These are phyloP conservation scores for Xylariaceae sp. DNA, from an alignment of 2,329 filamentous ascomycete genomes.

Conservation along the genomic window DNA sequence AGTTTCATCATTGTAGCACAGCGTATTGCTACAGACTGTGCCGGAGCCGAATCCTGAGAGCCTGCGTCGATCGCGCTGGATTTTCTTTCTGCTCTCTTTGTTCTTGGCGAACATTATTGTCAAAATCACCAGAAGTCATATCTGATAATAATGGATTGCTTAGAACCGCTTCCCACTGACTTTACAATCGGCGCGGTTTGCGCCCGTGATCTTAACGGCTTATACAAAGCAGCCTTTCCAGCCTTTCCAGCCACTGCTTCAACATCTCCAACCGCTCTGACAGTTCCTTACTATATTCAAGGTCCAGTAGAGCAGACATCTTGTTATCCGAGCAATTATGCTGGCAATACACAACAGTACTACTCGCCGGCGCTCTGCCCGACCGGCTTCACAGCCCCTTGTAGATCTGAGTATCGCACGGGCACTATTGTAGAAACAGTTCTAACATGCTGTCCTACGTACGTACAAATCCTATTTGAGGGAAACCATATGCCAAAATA, in stretches of 20 bases:
- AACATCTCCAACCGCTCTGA: too few relatives aligned
- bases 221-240: neutral
- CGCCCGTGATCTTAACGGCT: neutral
- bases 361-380: constrained; percentile 10
- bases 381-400: neutral
- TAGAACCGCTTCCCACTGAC: constrained; percentile 6
- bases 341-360: constrained; percentile 7
- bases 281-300: neutral
- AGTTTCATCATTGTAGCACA: too few relatives aligned
- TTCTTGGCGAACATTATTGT: too few relatives aligned
- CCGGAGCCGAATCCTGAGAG: too few relatives aligned
- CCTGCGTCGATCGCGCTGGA: too few relatives aligned
- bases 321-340: neutral
- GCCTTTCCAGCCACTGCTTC: too few relatives aligned
- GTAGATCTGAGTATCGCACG: neutral
- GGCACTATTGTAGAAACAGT: constrained; percentile 11
- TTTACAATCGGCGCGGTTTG: neutral
- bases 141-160: neutral
- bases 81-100: too few relatives aligned
- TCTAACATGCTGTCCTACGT: constrained; percentile 13
- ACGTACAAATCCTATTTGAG: neutral
- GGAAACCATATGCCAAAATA: neutral
- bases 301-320: neutral
- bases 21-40: too few relatives aligned
- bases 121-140: too few relatives aligned